A percentile compares a stretch with the other conserved stretches of the same genome.
Conservation (phyloP, 495 filamentous ascomycete genomes). For the Annulohypoxylon moriforme region DNA sequence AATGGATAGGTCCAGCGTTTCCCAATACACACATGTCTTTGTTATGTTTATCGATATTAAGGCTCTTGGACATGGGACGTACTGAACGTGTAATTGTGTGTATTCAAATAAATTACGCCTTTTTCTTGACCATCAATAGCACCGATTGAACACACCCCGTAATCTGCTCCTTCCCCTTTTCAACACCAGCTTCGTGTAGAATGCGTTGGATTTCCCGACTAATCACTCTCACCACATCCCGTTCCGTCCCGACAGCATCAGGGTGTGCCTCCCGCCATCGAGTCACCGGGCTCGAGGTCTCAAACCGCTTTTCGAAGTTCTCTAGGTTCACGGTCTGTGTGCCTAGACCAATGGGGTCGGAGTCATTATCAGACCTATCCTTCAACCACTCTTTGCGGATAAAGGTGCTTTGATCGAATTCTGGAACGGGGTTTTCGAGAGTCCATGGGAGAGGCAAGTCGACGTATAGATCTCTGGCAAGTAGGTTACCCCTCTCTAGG, state of each 20-base stretch:
- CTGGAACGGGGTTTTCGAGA: not conserved
- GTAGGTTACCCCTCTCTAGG: not conserved
- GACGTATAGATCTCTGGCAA: not conserved
- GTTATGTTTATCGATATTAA: too few species aligned
- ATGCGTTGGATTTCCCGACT: conserved; percentile 1
- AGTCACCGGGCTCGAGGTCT: conserved; percentile 8
- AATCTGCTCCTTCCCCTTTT: conserved; percentile 16
- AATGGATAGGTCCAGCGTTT: too few species aligned
- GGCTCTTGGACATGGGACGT: too few species aligned
- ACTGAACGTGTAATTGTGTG: not conserved
- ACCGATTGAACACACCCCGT: not conserved
- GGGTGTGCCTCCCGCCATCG: conserved; percentile 16
- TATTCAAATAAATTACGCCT: not conserved
- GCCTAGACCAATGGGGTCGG: not conserved
- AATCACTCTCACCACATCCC: conserved; percentile 1
- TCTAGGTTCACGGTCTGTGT: not conserved
- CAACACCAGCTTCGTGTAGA: conserved; percentile 11
- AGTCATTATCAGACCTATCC: not conserved
- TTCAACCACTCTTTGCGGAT: conserved; percentile 3
- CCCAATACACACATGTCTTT: too few species aligned
- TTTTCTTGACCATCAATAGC: not conserved
- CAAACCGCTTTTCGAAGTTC: conserved; percentile 5
- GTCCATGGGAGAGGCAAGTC: conserved; percentile 13
- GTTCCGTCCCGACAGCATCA: not conserved
- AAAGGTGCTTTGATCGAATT: conserved; percentile 9